Conservation (phyloP, 345 rosid genomes). For the Linum trigynum region DNA sequence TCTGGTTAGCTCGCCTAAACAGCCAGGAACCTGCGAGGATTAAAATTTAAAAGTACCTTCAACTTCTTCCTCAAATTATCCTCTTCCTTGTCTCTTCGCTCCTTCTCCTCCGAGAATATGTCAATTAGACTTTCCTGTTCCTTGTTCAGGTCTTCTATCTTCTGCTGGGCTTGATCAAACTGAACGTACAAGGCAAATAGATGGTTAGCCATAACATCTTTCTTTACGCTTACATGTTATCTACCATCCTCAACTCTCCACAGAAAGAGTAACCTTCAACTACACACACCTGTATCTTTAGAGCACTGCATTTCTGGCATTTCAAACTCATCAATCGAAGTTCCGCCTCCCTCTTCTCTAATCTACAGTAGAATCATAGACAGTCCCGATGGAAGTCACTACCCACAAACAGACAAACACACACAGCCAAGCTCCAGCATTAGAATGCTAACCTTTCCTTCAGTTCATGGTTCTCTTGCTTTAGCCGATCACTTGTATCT, state of each 20-base stretch:
- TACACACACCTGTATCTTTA: constrained; percentile 44
- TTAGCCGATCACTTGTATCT: constrained; percentile 28
- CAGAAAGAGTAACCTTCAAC: too few relatives aligned
- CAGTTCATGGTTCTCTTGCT: constrained; percentile 50
- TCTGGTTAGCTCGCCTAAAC: too few relatives aligned
- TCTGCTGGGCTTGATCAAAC: constrained; percentile 40
- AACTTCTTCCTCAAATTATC: constrained; percentile 55
- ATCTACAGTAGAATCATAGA: constrained; percentile 18
- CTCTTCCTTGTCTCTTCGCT: constrained; percentile 57
- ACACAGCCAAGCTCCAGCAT: not conserved
- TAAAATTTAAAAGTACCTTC: constrained; percentile 32
- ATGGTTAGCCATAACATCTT: not conserved
- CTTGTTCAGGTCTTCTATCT: constrained; percentile 47
- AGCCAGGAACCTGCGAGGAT: not conserved
- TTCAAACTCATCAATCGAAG: constrained; percentile 23
- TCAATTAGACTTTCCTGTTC: constrained; percentile 66
- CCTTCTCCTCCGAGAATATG: constrained; percentile 72
- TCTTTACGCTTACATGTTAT: too few relatives aligned
- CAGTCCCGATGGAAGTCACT: not conserved
- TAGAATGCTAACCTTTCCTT: constrained; percentile 40
- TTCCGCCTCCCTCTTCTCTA: constrained; percentile 29
- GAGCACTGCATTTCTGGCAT: constrained; percentile 37
- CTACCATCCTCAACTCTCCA: too few relatives aligned
- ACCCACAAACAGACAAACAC: not conserved
- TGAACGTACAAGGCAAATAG: constrained; percentile 12